A percentile compares a stretch with the other conserved stretches of the same genome.
phyloP scores from a whole-genome alignment of 2,329 filamentous ascomycete species.

The Colletotrichum endophyticum region DNA sequence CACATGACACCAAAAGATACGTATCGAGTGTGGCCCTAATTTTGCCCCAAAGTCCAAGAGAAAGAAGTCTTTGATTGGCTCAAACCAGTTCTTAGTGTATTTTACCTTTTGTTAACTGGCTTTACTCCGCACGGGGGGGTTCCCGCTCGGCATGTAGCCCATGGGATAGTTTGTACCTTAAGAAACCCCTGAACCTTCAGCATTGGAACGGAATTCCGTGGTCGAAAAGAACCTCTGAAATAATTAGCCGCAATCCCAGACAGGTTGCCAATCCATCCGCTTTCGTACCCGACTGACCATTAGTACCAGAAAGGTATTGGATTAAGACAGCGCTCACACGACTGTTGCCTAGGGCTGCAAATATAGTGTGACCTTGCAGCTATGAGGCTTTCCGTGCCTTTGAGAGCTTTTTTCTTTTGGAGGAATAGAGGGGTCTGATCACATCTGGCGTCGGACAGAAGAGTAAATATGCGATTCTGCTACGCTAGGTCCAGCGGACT shows the following conservation, averaged over 20 bases:
- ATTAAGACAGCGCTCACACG: neutral
- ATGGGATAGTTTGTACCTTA: neutral
- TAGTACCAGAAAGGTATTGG: neutral
- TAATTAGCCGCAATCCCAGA: neutral
- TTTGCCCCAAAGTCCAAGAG: too few species aligned
- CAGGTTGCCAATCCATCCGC: neutral
- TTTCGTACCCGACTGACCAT: accelerated
- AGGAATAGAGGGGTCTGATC: neutral
- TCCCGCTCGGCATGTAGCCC: too few species aligned
- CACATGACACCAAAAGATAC: too few species aligned
- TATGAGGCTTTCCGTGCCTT: neutral
- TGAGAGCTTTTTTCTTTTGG: neutral
- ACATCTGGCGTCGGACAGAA: neutral
- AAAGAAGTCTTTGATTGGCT: too few species aligned
- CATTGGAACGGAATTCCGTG: neutral
- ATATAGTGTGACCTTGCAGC: neutral
- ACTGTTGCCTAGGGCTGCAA: neutral
- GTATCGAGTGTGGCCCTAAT: accelerated
- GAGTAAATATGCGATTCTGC: neutral
- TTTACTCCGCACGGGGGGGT: too few species aligned
- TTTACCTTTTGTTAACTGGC: too few species aligned
- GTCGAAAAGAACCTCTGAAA: neutral
- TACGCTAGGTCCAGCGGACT: neutral
- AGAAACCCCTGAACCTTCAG: neutral
- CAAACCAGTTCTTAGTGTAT: too few species aligned